Evolutionary conservation across 2,329 filamentous ascomycete genomes (phyloP).

Genomic region (Cytospora piceae): DNA sequence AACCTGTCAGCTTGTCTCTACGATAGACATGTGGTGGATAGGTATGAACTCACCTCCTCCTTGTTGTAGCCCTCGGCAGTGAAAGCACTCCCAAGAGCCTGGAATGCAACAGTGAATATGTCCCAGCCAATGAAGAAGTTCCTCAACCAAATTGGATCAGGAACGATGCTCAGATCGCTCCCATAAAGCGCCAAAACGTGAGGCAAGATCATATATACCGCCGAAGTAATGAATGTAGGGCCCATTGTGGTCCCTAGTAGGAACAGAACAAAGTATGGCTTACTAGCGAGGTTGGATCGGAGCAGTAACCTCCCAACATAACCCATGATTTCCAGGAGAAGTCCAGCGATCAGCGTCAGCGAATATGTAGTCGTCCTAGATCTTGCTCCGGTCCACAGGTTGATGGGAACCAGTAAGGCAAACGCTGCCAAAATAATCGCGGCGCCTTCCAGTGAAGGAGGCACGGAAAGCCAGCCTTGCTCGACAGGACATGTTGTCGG

Average conservation of each 20-base stretch:
- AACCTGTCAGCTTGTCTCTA: slow-evolving; percentile 19
- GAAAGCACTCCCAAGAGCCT: slow-evolving; percentile 46
- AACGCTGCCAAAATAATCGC: slow-evolving; percentile 37
- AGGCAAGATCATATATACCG: slow-evolving; percentile 50
- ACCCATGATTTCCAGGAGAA: slow-evolving; percentile 50
- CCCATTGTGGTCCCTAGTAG: slow-evolving; percentile 53
- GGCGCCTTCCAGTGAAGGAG: slow-evolving; percentile 33
- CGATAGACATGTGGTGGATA: not conserved
- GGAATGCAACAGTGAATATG: slow-evolving; percentile 41
- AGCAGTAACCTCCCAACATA: slow-evolving; percentile 53
- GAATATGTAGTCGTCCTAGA: slow-evolving; percentile 46
- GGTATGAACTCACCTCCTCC: slow-evolving; percentile 41
- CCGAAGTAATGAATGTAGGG: slow-evolving; percentile 49
- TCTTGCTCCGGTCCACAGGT: slow-evolving; percentile 34
- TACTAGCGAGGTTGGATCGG: slow-evolving; percentile 39
- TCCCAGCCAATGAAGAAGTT: slow-evolving; percentile 42
- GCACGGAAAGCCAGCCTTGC: slow-evolving; percentile 31
- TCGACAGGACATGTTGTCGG: slow-evolving; percentile 31
- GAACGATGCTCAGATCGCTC: slow-evolving; percentile 43
- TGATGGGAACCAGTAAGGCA: slow-evolving; percentile 33
- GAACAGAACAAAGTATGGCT: slow-evolving; percentile 47
- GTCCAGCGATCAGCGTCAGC: slow-evolving; percentile 44
- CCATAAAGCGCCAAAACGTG: slow-evolving; percentile 53
- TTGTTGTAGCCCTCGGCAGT: slow-evolving; percentile 41
- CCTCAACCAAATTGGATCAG: slow-evolving; percentile 41